These are phyloP conservation scores for Ogataea glucozyma DNA, from an alignment of 805 yeast species.

Conservation along the genomic window DNA sequence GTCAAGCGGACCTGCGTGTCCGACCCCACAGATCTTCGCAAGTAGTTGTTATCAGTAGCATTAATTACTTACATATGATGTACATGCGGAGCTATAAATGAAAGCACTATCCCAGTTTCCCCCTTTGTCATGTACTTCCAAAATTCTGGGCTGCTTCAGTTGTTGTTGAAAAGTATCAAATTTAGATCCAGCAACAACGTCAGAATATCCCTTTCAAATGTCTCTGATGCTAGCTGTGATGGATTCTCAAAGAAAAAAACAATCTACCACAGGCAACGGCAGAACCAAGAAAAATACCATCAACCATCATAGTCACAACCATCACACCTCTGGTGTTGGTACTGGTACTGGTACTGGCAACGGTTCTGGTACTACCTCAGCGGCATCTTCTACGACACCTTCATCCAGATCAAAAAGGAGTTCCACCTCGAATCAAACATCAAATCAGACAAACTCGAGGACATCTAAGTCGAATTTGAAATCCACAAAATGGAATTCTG, in stretches of 20 bases:
- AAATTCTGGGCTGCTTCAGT: too few relatives aligned
- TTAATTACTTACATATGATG: constrained; percentile 2
- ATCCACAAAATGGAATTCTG: constrained; percentile 1
- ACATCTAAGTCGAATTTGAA: not conserved
- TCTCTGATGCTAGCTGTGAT: constrained; percentile 4
- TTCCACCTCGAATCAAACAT: not conserved
- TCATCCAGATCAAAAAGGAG: constrained; percentile 3
- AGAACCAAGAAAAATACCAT: constrained; percentile 3
- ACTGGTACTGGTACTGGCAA: too few relatives aligned
- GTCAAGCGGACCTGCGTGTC: not conserved
- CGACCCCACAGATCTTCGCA: constrained; percentile 3
- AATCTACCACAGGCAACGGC: constrained; percentile 1
- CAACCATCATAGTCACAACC: constrained; percentile 8
- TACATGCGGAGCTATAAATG: constrained; percentile 1
- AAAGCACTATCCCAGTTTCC: not conserved
- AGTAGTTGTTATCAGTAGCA: constrained; percentile 8
- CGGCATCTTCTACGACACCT: constrained; percentile 2
- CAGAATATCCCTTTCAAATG: not conserved
- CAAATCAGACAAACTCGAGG: not conserved
- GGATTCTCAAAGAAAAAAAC: constrained; percentile 9
- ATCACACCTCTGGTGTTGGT: too few relatives aligned
- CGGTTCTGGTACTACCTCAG: too few relatives aligned
- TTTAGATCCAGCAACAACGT: too few relatives aligned
- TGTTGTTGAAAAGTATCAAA: too few relatives aligned
- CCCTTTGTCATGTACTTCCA: not conserved